phyloP scores from a whole-genome alignment of 2,329 filamentous ascomycete genomes.

The Xylaria sp. region DNA sequence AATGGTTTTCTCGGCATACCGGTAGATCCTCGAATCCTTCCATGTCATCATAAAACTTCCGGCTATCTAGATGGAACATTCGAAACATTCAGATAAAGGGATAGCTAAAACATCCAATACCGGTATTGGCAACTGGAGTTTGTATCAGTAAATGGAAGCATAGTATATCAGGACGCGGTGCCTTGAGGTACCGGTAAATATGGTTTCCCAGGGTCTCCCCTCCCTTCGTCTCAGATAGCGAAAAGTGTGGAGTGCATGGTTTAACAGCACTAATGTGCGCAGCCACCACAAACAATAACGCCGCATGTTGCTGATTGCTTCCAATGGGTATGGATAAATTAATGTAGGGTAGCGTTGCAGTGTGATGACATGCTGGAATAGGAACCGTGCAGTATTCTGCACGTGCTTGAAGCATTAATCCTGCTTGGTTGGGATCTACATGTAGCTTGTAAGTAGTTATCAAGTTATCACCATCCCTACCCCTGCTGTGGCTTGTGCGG shows the following conservation, averaged over 20 bases:
- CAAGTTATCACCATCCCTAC: no score
- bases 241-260: neutral
- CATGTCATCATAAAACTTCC: neutral
- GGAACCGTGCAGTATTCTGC: slow-evolving; percentile 11
- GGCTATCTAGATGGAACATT: neutral
- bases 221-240: neutral
- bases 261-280: neutral
- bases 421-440: neutral
- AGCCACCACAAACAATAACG: neutral
- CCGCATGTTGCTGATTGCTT: neutral
- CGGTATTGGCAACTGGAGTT: no score
- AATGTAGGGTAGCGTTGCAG: slow-evolving; percentile 8
- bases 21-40: neutral
- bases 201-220: neutral
- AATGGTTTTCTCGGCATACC: neutral
- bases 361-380: neutral
- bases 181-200: no score
- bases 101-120: neutral
- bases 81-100: neutral
- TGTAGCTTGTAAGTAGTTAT: no score
- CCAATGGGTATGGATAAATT: neutral
- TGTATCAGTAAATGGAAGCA: no score
- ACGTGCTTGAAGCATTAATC: neutral
- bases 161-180: no score
- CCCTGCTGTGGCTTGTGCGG: slow-evolving; percentile 4